Percentiles rank a stretch among this genome's conserved stretches.
Evolutionary conservation across 2,329 filamentous ascomycete genomes (phyloP).

Genomic region (Metarhizium sp.): DNA sequence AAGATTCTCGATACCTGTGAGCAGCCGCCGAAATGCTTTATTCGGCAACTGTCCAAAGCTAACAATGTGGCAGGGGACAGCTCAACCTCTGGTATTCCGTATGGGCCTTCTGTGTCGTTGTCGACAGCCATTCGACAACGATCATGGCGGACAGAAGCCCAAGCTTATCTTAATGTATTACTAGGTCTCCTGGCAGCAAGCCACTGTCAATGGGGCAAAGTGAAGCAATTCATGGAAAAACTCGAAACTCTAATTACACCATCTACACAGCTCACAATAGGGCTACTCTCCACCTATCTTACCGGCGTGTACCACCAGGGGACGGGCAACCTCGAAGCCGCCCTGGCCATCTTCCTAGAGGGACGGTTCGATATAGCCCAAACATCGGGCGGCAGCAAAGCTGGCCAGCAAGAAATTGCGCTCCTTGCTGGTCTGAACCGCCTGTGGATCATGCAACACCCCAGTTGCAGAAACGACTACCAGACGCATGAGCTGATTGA

Average conservation of each 20-base stretch:
- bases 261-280: constrained; percentile 30
- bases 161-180: constrained; percentile 62
- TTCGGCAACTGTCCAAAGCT: neutral
- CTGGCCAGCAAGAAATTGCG: constrained; percentile 52
- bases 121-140: constrained; percentile 48
- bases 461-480: constrained; percentile 44
- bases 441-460: constrained; percentile 63
- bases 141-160: constrained; percentile 56
- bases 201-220: constrained; percentile 59
- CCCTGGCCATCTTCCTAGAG: constrained; percentile 57
- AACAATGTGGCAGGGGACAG: constrained; percentile 20
- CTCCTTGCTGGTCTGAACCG: constrained; percentile 60
- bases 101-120: constrained; percentile 39
- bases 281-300: constrained; percentile 58
- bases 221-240: constrained; percentile 46
- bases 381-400: constrained; percentile 29
- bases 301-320: constrained; percentile 68
- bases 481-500: constrained; percentile 53
- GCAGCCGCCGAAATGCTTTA: constrained; percentile 4
- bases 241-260: constrained; percentile 36
- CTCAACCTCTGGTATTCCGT: constrained; percentile 24
- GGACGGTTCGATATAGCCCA: constrained; percentile 41
- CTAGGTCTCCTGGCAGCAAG: constrained; percentile 61
- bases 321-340: constrained; percentile 60
- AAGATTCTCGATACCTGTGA: constrained; percentile 39